Evolutionary conservation across 106 monocot species (phyloP), one percentile per base, ranked within the genome.

Genomic region (Allium cepa): DNA sequence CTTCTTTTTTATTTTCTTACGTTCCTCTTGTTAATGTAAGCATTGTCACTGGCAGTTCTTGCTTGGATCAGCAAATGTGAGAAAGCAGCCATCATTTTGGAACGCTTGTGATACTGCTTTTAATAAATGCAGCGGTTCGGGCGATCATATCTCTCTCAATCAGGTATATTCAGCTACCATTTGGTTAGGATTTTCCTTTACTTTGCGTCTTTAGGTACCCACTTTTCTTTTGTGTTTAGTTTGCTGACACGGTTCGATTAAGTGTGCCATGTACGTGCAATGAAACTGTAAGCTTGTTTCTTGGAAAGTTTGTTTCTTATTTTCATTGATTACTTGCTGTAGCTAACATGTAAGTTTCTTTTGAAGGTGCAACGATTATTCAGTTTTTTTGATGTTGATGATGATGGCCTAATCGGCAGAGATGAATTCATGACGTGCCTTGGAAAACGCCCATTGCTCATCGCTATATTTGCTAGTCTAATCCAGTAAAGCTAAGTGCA

Each of bases 381-480:
- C 17, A n/a, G 64, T 11, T 62, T 67, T 50, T 56, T 88, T 26
- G 86, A 87, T 57, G 46, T 70, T 0, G 68, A 85, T n/a, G 26
- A 68, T 47, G 86, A 97, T 70, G 84, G 81, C 26, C 36, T 18
- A 10, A 71, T 97, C 62, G 65, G 77, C 47, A 74, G 78, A 76
- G 79, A 78, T 68, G 92, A 89, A 67, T 92, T 92, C 58, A 64
- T 89, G 81, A 64, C 51, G 9, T 92, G 82, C 69, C 78, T 97
- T n/a, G 27, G 67, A 57, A 97, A 75, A 60, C 80, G 82, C 69
- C 96, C 96, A 10, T 68, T 92, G 17, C 67, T 97, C 12, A 71
- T 97, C 58, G 86, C 89, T 18, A 48, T 87, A 56, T 87, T 92
- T 74, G 61, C 60, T 48, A 59, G 15, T 48, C 27, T 12, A 9